Conservation (phyloP, 345 rosid species). For the Populus alba region DNA sequence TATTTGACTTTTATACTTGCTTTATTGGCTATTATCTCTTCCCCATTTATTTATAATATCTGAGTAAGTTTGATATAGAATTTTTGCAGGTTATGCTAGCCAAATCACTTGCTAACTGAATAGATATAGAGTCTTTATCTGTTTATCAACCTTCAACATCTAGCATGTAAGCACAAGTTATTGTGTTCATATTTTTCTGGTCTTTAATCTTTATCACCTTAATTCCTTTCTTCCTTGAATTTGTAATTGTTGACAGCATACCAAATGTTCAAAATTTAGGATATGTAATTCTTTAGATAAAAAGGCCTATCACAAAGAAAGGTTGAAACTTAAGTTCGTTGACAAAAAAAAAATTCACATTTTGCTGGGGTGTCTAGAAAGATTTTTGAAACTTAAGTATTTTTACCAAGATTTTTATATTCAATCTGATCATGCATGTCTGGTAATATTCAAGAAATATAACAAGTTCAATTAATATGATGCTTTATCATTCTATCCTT, state of each 20-base stretch:
- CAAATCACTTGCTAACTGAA: slow-evolving; percentile 72
- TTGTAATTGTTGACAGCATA: not conserved
- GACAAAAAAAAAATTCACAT: too few relatives aligned
- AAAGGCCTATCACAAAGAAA: not conserved
- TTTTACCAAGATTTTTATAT: too few relatives aligned
- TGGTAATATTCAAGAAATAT: too few relatives aligned
- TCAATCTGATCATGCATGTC: too few relatives aligned
- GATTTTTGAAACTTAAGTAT: too few relatives aligned
- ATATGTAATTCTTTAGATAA: not conserved
- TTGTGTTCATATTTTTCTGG: slow-evolving; percentile 2
- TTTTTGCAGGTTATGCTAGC: slow-evolving; percentile 74
- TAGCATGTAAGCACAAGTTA: slow-evolving; percentile 60
- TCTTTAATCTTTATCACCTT: not conserved
- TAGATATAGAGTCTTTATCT: slow-evolving; percentile 65
- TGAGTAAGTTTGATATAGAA: not conserved
- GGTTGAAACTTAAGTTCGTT: not conserved
- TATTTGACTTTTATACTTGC: not conserved
- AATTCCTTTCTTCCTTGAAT: not conserved
- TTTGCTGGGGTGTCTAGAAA: too few relatives aligned
- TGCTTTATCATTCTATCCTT: not conserved
- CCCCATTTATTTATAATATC: not conserved
- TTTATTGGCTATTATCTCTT: not conserved
- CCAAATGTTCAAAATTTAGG: not conserved
- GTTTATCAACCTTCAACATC: slow-evolving; percentile 88
- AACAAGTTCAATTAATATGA: not conserved